Evolutionary conservation across 139 green algal species (phyloP), one percentile per base, ranked within the genome.

Genomic region (Auxenochlorella protothecoides): DNA sequence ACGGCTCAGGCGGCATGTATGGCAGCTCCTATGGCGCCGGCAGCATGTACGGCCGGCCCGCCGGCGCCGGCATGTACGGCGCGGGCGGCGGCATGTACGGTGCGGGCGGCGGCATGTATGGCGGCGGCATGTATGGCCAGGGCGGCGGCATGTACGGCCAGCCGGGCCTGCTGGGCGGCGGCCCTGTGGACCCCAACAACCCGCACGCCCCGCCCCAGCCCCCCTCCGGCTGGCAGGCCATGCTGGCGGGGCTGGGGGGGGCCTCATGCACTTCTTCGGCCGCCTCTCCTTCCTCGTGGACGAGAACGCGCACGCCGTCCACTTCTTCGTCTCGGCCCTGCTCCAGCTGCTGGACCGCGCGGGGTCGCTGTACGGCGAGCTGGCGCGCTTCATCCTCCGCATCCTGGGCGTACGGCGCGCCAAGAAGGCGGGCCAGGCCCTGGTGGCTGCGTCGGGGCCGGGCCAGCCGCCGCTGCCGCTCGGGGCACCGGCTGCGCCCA

Each of bases 241-340:
- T 93, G 72, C 80, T 80, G 62, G 69, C 68, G 5, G 75, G 78
- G 51, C 74, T 98, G 54, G 84, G 91, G 84, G 91, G 56, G 84
- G 84, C 15, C 79, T 97, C 4, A 90, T 99, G 81, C 79, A 87
- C 67, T 93, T 97, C 60, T 98, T 98, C 74, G 95, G 95, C 0
- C 86, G 92, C 4, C 82, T 99, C 11, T 95, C 92, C 5, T 97
- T 97, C 74, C 79, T 98, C 15, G 93, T 99, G 55, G 94, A 98
- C 78, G 93, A 99, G 73, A 99, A 98, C 75, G 90, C 94, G 53
- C 91, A 97, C 70, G 95, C 95, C 4, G 80, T 99, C 14, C 93
- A 99, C 81, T 98, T 99, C 79, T 98, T 99, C 82, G 93, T 99
- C 53, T 89, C 81, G 0, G 92, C 92, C 3, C 74, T 99, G 69